Conservation (phyloP, 2,329 filamentous ascomycete species). For the Colletotrichum spaethianum region DNA sequence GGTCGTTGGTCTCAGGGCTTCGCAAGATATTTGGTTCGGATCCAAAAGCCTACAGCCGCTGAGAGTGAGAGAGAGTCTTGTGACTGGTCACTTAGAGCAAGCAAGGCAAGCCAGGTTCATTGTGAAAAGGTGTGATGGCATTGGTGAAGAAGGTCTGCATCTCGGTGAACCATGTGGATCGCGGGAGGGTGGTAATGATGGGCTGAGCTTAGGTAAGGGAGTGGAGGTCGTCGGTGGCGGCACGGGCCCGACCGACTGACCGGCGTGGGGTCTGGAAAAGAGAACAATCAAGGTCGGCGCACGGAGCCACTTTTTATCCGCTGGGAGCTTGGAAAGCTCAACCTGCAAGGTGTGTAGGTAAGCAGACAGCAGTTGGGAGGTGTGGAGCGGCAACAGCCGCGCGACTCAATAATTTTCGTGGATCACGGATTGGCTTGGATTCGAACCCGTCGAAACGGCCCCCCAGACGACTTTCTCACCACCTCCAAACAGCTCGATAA, state of each 20-base stretch:
- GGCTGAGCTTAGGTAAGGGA: slow-evolving; percentile 27
- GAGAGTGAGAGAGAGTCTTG: background rate
- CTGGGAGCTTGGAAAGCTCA: background rate
- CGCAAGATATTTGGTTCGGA: background rate
- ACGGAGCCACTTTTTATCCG: slow-evolving; percentile 9
- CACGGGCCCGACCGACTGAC: slow-evolving; percentile 34
- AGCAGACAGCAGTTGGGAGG: slow-evolving; percentile 2
- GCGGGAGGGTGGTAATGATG: slow-evolving; percentile 3
- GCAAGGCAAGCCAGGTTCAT: background rate
- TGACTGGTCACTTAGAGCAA: background rate
- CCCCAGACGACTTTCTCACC: slow-evolving; percentile 1
- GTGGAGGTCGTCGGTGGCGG: slow-evolving; percentile 24
- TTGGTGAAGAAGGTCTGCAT: slow-evolving; percentile 23
- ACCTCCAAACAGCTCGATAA: background rate
- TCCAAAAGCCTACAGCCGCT: background rate
- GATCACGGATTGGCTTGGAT: slow-evolving; percentile 20
- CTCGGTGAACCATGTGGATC: background rate
- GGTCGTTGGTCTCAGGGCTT: background rate
- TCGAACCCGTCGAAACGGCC: background rate
- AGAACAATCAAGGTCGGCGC: background rate
- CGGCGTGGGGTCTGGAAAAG: background rate
- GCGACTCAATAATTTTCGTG: slow-evolving; percentile 41
- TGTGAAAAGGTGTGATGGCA: slow-evolving; percentile 11
- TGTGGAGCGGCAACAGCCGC: slow-evolving; percentile 39
- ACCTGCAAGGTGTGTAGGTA: slow-evolving; percentile 15